Evolutionary conservation across 495 filamentous ascomycete genomes (phyloP), one percentile per base, ranked within the genome.

Genomic region (Trichoderma asperelloides): DNA sequence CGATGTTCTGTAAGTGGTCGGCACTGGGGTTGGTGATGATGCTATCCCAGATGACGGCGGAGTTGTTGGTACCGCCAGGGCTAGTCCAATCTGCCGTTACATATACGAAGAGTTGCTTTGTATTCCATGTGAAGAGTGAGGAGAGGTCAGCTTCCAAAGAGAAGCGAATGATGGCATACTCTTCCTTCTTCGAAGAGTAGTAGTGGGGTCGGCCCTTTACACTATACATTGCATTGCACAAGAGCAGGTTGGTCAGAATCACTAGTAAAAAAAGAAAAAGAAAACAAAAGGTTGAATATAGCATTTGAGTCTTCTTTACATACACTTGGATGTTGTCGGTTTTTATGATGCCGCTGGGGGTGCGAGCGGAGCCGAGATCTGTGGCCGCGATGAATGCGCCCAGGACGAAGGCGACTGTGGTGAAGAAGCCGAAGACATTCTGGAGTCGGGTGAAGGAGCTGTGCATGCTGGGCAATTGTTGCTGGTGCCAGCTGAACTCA

Each of bases 121-220:
- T 99, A 81, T 99, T 99, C 96, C 96, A 99, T 78, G 90, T 96
- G 87, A 97, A 97, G 72, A 99, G 88, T 33, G 89, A 88, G 66
- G 87, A 86, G 64, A 98, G 85, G 79, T 98, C 94, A 45, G 81
- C 79, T 69, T 96, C 88, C 25, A 98, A 86, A 71, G 94, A 90
- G 83, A 98, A 98, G 71, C 88, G 89, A 75, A 98, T 88, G 72
- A 94, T 85, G 69, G 93, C 94, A 76, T 96, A 96, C 78, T 98
- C 94, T 77, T 97, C 93, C 72, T 89, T 90, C 77, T 94, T 96
- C 39, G 85, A 81, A 66, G 88, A 90, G 84, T 97, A 95, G 84
- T 97, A 97, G 76, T 97, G 90, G 62, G 92, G 93, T 25, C 94
- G 86, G 66, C 95, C 95, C 75, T 88, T 89, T 66, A 92, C 86